Percentiles rank a stretch among this genome's conserved stretches.
Evolutionary conservation across 805 yeast genomes (phyloP).

Genomic region (Teunomyces barrocoloradensis): DNA sequence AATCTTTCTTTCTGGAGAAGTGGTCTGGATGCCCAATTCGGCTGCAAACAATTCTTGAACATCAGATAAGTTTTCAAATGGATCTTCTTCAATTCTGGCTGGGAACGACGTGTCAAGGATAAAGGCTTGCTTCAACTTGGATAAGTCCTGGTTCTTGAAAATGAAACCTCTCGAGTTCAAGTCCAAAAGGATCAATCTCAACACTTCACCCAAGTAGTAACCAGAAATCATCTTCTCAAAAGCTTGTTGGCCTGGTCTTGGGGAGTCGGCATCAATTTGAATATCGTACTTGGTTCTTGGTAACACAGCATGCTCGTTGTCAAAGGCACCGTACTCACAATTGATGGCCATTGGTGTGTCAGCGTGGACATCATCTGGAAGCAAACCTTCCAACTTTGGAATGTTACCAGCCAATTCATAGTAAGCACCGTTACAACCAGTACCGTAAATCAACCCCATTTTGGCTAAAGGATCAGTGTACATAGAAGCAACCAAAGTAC

Average conservation of each 20-base stretch:
- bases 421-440: constrained; percentile 97
- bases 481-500: constrained; percentile 93
- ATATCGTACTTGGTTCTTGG: constrained; percentile 91
- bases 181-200: constrained; percentile 78
- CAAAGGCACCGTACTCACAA: constrained; percentile 98
- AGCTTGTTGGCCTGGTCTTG: constrained; percentile 94
- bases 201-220: constrained; percentile 88
- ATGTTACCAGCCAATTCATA: constrained; percentile 71
- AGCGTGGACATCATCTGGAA: constrained; percentile 59
- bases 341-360: constrained; percentile 89
- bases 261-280: constrained; percentile 77
- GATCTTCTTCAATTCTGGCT: constrained; percentile 84
- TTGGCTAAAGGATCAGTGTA: constrained; percentile 85
- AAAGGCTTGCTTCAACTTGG: constrained; percentile 60
- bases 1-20: constrained; percentile 74
- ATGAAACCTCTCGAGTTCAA: constrained; percentile 58
- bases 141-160: constrained; percentile 67
- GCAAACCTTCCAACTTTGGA: constrained; percentile 75
- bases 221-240: constrained; percentile 98
- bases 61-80: constrained; percentile 76
- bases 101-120: constrained; percentile 88
- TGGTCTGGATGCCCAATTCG: constrained; percentile 61
- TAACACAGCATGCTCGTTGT: constrained; percentile 76
- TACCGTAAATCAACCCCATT: constrained; percentile 96
- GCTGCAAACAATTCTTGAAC: constrained; percentile 64